Evolutionary conservation across 1,284 basidiomycete species (phyloP), one percentile per base, ranked within the genome.

Genomic region (Ustilago xerochloae): DNA sequence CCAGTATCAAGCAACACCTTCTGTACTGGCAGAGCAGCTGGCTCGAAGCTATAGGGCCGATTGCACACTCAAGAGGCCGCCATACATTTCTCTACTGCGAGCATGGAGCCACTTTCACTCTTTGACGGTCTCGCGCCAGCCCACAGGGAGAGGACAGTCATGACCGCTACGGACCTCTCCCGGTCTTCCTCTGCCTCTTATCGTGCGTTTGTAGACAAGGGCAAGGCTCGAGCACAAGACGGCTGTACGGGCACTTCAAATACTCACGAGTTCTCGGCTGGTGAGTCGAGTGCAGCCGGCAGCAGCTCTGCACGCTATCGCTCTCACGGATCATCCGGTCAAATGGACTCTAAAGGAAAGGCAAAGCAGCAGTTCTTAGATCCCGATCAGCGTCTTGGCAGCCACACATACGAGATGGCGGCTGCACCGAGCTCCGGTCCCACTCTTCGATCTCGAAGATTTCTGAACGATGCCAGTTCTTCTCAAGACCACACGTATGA

Each of bases 151-250:
- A 16, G 12, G 6, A 16, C 54, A n/a, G 35, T 16, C 16, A 13
- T 47, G 32, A 26, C 46, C 18, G 22, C 49, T 10, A 15, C 55
- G 6, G 55, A 63, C 12, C 39, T 49, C 29, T n/a, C 30, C 7
- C 46, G 28, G 2, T 48, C 60, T 4, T 35, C 46, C 4, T 48
- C 60, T 2, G 29, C 46, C 13, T 30, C 46, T 7, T 18, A 32
- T 43, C 47, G 46, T 20, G 46, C 16, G n/a, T 12, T 13, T 29
- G 18, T 33, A 9, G 56, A 69, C 35, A 69, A 69, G 52, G 66
- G 66, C 39, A 69, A 69, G 18, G 47, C 56, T 3, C 39, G 66
- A 55, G 66, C 66, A 7, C 29, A 36, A 26, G 56, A 63, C 18
- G 18, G 26, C 15, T 35, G 18, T 6, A 24, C 47, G 2, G 52